phyloP scores from a whole-genome alignment of 805 yeast genomes.

The Komagataella pastoris region DNA sequence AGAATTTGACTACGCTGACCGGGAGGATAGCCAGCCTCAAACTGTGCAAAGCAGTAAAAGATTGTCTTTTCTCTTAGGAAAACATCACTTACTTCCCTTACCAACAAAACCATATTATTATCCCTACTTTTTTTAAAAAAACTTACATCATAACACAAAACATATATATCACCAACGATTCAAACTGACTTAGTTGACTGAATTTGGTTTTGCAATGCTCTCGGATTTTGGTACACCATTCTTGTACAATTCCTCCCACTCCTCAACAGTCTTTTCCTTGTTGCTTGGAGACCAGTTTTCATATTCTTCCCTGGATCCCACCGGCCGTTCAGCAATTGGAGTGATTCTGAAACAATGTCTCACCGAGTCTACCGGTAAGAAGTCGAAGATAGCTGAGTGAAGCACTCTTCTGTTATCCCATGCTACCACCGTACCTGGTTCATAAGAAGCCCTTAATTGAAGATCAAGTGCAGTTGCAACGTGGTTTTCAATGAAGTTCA shows the following conservation, averaged over 20 bases:
- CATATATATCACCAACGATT: too few species aligned
- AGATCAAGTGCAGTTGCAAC: slow-evolving; percentile 41
- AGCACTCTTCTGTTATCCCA: slow-evolving; percentile 71
- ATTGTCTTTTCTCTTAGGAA: too few species aligned
- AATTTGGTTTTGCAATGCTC: neutral
- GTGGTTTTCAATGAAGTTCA: slow-evolving; percentile 42
- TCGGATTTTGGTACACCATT: neutral
- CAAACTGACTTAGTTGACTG: too few species aligned
- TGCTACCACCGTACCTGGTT: slow-evolving; percentile 52
- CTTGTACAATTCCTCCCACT: neutral
- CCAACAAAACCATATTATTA: too few species aligned
- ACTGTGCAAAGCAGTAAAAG: too few species aligned
- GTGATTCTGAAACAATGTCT: slow-evolving; percentile 70
- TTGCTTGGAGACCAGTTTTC: slow-evolving; percentile 13
- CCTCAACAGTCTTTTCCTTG: neutral
- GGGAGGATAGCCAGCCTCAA: too few species aligned
- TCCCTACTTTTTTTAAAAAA: too few species aligned
- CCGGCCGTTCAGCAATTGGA: slow-evolving; percentile 60
- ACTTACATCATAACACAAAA: too few species aligned
- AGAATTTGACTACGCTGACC: too few species aligned
- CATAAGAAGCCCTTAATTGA: slow-evolving; percentile 62
- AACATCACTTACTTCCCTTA: too few species aligned
- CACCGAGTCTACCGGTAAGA: slow-evolving; percentile 44
- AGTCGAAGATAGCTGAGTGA: slow-evolving; percentile 62
- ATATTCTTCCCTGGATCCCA: slow-evolving; percentile 16